Percentiles rank a stretch among this genome's conserved stretches.
phyloP scores from a whole-genome alignment of 2,329 filamentous ascomycete species.

The Fusarium longipes region DNA sequence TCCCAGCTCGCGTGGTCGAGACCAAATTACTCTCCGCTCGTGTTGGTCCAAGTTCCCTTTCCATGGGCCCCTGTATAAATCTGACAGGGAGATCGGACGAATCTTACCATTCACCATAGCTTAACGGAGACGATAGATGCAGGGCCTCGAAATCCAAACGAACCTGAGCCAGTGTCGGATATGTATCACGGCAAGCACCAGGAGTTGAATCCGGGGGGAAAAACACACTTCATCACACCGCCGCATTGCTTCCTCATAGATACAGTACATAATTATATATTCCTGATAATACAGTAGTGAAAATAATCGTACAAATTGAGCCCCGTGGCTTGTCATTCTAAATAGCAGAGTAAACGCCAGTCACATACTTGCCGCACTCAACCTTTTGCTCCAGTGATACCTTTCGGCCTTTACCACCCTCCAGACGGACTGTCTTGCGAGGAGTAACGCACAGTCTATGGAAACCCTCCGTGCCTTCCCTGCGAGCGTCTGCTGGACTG shows the following conservation, averaged over 20 bases:
- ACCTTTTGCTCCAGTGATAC: conserved; percentile 86
- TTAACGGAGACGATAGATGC: neutral
- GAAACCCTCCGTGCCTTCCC: conserved; percentile 70
- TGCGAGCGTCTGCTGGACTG: conserved; percentile 66
- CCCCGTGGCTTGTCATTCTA: conserved; percentile 44
- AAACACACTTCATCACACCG: conserved; percentile 26
- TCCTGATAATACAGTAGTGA: conserved; percentile 33
- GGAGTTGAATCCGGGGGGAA: conserved; percentile 28
- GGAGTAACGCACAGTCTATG: conserved; percentile 86
- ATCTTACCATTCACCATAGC: neutral
- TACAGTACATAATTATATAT: conserved; percentile 36
- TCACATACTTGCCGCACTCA: conserved; percentile 85
- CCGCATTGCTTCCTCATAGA: conserved; percentile 19
- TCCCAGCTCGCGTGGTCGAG: conserved; percentile 20
- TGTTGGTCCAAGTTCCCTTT: conserved; percentile 11
- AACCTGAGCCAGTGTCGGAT: neutral
- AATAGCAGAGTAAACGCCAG: conserved; percentile 80
- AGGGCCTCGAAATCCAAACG: too few species aligned
- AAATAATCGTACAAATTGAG: conserved; percentile 13
- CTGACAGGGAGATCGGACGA: conserved; percentile 11
- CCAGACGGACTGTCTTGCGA: conserved; percentile 73
- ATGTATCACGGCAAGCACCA: neutral
- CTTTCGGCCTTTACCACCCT: conserved; percentile 70
- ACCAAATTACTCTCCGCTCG: neutral
- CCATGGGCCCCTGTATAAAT: conserved; percentile 17